Evolutionary conservation across 2,329 filamentous ascomycete species (phyloP).

Genomic region (Podosphaera leucotricha): DNA sequence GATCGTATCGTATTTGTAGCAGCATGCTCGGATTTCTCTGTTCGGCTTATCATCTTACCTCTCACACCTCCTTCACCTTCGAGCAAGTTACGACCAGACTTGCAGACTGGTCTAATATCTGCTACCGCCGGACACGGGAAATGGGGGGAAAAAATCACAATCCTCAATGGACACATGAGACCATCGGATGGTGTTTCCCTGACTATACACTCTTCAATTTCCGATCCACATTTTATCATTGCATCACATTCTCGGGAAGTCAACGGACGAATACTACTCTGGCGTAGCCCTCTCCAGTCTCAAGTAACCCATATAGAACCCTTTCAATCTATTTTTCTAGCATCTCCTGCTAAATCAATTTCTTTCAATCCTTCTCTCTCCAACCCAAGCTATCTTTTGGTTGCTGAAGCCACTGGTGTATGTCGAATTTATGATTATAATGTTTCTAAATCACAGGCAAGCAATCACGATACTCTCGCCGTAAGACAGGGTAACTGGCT

Average conservation of each 20-base stretch:
- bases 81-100: slow-evolving; percentile 30
- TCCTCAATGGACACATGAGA: slow-evolving; percentile 29
- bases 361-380: slow-evolving; percentile 32
- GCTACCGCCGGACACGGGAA: slow-evolving; percentile 32
- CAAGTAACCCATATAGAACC: slow-evolving; percentile 19
- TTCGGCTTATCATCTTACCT: slow-evolving; percentile 34
- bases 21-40: slow-evolving; percentile 31
- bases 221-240: slow-evolving; percentile 26
- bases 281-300: slow-evolving; percentile 26
- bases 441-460: slow-evolving; percentile 26
- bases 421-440: slow-evolving; percentile 40
- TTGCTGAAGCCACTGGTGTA: slow-evolving; percentile 29
- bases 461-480: slow-evolving; percentile 20
- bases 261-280: slow-evolving; percentile 32
- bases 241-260: slow-evolving; percentile 36
- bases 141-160: slow-evolving; percentile 36
- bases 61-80: slow-evolving; percentile 35
- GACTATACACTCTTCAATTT: slow-evolving; percentile 21
- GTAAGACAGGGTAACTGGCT: slow-evolving; percentile 36
- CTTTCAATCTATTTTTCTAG: slow-evolving; percentile 36
- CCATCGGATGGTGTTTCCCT: slow-evolving; percentile 32
- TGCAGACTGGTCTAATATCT: slow-evolving; percentile 26
- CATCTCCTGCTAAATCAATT: slow-evolving; percentile 28
- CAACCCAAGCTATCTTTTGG: slow-evolving; percentile 29
- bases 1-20: slow-evolving; percentile 37